Conservation (phyloP, 495 filamentous ascomycete species). For the Endocarpon pusillum region DNA sequence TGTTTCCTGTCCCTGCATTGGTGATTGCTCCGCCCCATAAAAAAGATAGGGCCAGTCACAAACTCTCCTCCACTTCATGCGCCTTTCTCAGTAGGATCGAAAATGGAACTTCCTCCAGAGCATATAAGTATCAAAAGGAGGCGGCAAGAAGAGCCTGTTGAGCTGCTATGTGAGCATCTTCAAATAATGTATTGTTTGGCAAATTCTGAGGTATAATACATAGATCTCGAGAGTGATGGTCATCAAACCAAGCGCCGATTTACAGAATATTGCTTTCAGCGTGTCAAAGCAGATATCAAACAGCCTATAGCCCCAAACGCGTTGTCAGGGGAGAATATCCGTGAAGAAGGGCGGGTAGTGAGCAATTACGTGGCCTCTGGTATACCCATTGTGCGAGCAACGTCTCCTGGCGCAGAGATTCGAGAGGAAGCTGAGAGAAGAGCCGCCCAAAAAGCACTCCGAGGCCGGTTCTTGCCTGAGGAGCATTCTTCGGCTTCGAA, state of each 20-base stretch:
- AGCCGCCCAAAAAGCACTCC: conserved; percentile 15
- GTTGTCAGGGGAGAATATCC: too few species aligned
- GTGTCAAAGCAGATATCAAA: conserved; percentile 19
- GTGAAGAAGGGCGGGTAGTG: too few species aligned
- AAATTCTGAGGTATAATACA: conserved; percentile 4
- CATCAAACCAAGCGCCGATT: conserved; percentile 33
- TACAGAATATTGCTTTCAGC: conserved; percentile 30
- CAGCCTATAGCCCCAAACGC: too few species aligned
- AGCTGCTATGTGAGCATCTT: conserved; percentile 32
- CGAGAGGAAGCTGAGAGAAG: conserved; percentile 20
- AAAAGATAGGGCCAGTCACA: too few species aligned
- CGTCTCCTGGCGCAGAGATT: conserved; percentile 28
- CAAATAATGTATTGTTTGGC: not conserved
- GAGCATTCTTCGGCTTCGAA: not conserved
- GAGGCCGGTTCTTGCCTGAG: conserved; percentile 4
- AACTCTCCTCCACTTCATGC: not conserved
- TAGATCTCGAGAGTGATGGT: conserved; percentile 29
- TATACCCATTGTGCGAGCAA: conserved; percentile 25
- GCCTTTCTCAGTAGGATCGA: not conserved
- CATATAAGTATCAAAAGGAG: conserved; percentile 38
- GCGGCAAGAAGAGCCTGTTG: conserved; percentile 38
- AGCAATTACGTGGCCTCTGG: too few species aligned
- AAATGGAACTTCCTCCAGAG: conserved; percentile 32
- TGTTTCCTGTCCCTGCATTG: too few species aligned
- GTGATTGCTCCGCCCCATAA: too few species aligned